phyloP scores from a whole-genome alignment of 306 rosid species.

The Canavalia ensiformis region DNA sequence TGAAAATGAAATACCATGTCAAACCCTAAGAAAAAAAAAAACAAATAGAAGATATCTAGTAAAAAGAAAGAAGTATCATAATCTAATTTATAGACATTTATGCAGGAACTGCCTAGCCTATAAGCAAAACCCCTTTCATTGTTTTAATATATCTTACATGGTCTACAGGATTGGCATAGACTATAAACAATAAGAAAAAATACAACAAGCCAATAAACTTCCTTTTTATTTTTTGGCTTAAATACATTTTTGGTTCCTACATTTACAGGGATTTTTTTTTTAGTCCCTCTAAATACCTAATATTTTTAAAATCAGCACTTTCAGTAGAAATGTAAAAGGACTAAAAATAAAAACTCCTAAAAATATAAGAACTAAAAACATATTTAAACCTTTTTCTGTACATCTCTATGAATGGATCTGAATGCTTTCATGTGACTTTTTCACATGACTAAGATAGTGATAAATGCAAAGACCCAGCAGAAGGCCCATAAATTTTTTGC shows the following conservation, averaged over 20 bases:
- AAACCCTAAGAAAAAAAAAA: constrained; percentile 33
- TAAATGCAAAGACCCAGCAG: neutral
- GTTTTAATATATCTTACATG: neutral
- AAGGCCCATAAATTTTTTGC: constrained; percentile 24
- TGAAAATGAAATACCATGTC: neutral
- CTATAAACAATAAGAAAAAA: constrained; percentile 13
- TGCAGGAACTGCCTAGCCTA: constrained; percentile 35
- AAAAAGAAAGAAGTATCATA: neutral
- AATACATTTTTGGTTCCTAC: no score
- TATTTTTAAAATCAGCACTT: no score
- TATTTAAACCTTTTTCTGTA: neutral
- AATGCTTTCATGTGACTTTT: constrained; percentile 19
- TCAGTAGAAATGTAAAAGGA: no score
- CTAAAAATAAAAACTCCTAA: no score
- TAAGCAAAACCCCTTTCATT: neutral
- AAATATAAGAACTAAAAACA: no score
- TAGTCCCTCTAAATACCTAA: no score
- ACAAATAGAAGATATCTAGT: constrained; percentile 5
- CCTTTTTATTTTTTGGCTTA: neutral
- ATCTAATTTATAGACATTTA: constrained; percentile 25
- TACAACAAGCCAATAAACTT: constrained; percentile 22
- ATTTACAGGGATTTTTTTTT: no score
- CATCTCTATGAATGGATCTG: constrained; percentile 7
- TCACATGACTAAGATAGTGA: neutral
- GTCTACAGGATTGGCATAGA: neutral